Conservation (phyloP, 225 moss, liverwort and hornwort species). For the Pleurozium schreberi region DNA sequence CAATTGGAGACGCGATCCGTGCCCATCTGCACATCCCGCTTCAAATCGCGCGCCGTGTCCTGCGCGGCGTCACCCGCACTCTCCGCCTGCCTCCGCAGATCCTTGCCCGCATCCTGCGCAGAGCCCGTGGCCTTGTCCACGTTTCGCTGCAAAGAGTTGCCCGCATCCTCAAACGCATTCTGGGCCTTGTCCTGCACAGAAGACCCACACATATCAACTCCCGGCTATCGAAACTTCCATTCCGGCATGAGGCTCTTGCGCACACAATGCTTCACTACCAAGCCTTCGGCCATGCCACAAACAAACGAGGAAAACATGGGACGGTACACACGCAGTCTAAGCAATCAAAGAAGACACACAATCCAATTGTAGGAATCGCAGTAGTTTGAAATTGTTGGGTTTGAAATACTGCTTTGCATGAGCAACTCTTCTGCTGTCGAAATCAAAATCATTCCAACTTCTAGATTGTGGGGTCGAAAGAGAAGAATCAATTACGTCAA, state of each 20-base stretch:
- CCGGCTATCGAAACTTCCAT: not conserved
- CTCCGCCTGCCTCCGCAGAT: not conserved
- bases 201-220: not conserved
- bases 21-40: constrained; percentile 1
- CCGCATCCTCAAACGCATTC: not conserved
- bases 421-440: not conserved
- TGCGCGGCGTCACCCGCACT: not conserved
- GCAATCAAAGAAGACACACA: not conserved
- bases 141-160: not conserved
- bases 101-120: not conserved
- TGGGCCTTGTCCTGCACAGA: not conserved
- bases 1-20: not conserved
- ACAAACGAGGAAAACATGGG: not conserved
- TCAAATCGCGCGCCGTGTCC: not conserved
- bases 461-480: not conserved
- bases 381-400: not conserved
- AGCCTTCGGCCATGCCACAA: no score
- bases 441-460: not conserved
- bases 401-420: not conserved
- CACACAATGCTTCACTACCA: not conserved
- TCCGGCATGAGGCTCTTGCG: not conserved
- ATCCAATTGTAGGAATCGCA: not conserved
- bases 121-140: not conserved
- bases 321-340: no score
- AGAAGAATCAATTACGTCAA: not conserved